These are phyloP conservation scores for Ustilago hordei DNA, from an alignment of 1,284 basidiomycete genomes.

Conservation along the genomic window DNA sequence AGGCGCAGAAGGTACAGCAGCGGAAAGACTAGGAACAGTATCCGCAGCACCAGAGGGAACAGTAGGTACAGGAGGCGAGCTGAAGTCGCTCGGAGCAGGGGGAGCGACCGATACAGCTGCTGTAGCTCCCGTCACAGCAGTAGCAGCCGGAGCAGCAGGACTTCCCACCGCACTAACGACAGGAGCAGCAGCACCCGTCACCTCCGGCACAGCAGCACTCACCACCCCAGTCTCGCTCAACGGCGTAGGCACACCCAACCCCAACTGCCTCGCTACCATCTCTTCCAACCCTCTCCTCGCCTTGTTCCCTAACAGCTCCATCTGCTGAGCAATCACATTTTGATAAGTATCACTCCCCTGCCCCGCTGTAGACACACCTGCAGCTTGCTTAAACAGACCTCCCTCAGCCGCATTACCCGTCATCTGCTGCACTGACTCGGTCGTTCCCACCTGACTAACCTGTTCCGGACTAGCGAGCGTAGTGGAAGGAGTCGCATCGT, in stretches of 20 bases:
- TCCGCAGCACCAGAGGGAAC: not conserved
- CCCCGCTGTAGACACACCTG: not conserved
- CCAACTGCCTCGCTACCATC: slow-evolving; percentile 10
- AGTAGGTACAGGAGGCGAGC: slow-evolving; percentile 22
- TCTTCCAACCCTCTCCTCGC: slow-evolving; percentile 12
- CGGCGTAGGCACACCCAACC: slow-evolving; percentile 13
- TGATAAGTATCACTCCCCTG: slow-evolving; percentile 12
- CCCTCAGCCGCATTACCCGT: slow-evolving; percentile 25
- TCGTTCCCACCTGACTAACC: slow-evolving; percentile 13
- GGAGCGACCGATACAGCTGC: slow-evolving; percentile 23
- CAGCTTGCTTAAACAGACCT: slow-evolving; percentile 19
- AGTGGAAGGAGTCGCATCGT: slow-evolving; percentile 25
- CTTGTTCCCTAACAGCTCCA: slow-evolving; percentile 22
- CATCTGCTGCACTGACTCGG: slow-evolving; percentile 7
- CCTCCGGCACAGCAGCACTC: slow-evolving; percentile 10
- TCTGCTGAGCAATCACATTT: slow-evolving; percentile 32
- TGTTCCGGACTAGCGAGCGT: not conserved
- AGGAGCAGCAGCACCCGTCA: not conserved
- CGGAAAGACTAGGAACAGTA: not conserved
- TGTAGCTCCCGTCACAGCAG: slow-evolving; percentile 3
- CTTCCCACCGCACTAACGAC: not conserved
- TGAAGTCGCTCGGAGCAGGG: slow-evolving; percentile 34
- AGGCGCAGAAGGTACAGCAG: too few species aligned
- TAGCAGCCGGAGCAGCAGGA: slow-evolving; percentile 7
- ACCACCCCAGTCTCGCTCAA: not conserved